These are phyloP conservation scores for Penicillium brevicompactum DNA, from an alignment of 2,329 filamentous ascomycete species.

Conservation along the genomic window DNA sequence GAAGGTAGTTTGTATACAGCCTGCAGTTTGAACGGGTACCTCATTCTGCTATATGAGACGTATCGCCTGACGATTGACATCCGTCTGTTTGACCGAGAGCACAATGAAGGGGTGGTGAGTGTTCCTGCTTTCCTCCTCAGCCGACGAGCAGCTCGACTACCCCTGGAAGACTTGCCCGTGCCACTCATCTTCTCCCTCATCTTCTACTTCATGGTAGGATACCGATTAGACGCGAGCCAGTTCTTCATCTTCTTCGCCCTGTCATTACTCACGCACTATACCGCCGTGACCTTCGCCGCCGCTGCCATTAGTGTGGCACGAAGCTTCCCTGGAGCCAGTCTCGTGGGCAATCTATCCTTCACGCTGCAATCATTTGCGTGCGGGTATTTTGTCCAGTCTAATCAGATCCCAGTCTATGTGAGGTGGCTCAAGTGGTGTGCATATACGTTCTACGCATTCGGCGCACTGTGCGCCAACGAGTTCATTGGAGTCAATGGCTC, in stretches of 20 bases:
- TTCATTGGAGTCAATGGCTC: constrained; percentile 52
- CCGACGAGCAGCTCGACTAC: constrained; percentile 66
- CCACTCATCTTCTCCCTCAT: constrained; percentile 71
- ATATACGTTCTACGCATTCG: constrained; percentile 62
- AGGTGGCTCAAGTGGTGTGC: constrained; percentile 67
- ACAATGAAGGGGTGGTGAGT: constrained; percentile 70
- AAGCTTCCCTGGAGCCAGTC: constrained; percentile 69
- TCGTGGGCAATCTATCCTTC: constrained; percentile 72
- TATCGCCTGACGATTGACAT: constrained; percentile 77
- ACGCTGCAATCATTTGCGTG: constrained; percentile 75
- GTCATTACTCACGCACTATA: constrained; percentile 70
- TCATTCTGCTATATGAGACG: constrained; percentile 74
- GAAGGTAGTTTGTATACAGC: constrained; percentile 74
- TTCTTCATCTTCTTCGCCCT: constrained; percentile 75
- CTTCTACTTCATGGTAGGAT: constrained; percentile 78
- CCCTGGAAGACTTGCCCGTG: constrained; percentile 72
- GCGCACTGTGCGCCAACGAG: constrained; percentile 71
- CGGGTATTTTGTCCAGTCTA: constrained; percentile 74
- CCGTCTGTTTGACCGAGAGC: constrained; percentile 73
- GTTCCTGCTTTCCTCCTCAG: constrained; percentile 71
- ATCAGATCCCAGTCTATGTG: constrained; percentile 75
- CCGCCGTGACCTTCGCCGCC: constrained; percentile 71
- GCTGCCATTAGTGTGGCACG: constrained; percentile 66
- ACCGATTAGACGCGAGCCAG: constrained; percentile 62
- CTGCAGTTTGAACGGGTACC: constrained; percentile 72